phyloP scores from a whole-genome alignment of 169 alveolate genomes.

The Neospora caninum region DNA sequence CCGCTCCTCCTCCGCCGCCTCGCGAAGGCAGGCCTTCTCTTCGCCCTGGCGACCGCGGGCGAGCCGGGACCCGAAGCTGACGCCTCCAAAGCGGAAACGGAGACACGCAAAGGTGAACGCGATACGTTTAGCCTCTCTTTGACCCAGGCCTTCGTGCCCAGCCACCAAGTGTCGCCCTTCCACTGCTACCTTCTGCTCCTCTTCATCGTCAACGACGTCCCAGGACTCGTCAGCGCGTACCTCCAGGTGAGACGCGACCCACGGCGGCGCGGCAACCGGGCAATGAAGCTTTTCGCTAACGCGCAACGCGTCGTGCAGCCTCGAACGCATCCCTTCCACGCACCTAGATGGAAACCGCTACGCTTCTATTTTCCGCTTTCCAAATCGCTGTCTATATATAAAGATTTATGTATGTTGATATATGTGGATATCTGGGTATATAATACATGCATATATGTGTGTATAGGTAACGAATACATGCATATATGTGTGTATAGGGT shows the following conservation, averaged over 20 bases:
- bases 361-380: too few species aligned
- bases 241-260: constrained; percentile 23
- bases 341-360: background rate
- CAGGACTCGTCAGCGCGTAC: constrained; percentile 34
- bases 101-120: background rate
- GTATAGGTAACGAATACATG: too few species aligned
- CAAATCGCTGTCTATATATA: too few species aligned
- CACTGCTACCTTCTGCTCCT: constrained; percentile 70
- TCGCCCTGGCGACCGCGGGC: constrained; percentile 27
- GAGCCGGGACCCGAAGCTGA: background rate
- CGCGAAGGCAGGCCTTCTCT: constrained; percentile 69
- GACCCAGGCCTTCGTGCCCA: constrained; percentile 64
- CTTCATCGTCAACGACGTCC: constrained; percentile 66
- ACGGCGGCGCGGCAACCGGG: too few species aligned
- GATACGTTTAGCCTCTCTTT: constrained; percentile 47
- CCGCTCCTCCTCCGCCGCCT: constrained; percentile 70
- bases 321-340: background rate
- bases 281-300: background rate
- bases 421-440: too few species aligned
- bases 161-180: constrained; percentile 66
- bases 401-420: background rate
- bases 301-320: background rate
- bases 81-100: background rate
- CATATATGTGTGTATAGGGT: too few species aligned
- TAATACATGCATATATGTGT: too few species aligned